Base-by-base conservation (phyloP, 805 yeast genomes). In the Metschnikowia lochheadii region DNA sequence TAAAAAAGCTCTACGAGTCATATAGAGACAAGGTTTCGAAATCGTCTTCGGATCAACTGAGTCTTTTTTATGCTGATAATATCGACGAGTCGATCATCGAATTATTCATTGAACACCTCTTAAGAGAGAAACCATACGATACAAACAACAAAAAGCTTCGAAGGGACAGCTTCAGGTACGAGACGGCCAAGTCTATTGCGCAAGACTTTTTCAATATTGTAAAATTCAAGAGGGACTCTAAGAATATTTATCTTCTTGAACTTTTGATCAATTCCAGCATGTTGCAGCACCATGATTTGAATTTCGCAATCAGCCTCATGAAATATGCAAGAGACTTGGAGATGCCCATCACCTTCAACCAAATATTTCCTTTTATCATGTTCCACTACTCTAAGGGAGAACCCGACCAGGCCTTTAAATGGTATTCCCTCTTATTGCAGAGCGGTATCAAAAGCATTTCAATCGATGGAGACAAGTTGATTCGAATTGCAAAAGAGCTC, bases 291-390 rank as follows among this genome's bases (percentile, higher is more conserved):
- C 56, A 65, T 13, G 77, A 73, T 50, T 57, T 62, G 42, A 46
- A 53, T 8, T 70, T 68, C 58, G 77, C 77, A 2, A 52, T 65
- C n/a, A 38, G 56, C 36, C 57, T 69, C 31, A 56, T 70, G 34
- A 61, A 63, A 50, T 48, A 55, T 14, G 65, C 69, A 7, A 55
- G 70, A 11, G 51, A 58, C 3, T 46, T 49, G 17, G 60, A 61
- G 3, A 44, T 69, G 11, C 73, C 76, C n/a, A 61, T 69, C 21
- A 63, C 76, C 0, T 70, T 73, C 56, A 66, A 68, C 49, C 77
- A 72, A 48, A 53, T 72, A 1, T 69, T 61, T 46, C 77, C 78
- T 0, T 68, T 73, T 37, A 66, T 73, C 15, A 57, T 58, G 52
- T 67, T 64, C 53, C 76, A 73, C 53, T 69, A 70, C 52, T 49